Evolutionary conservation across 352 stramenopile genomes (phyloP), one percentile per base, ranked within the genome.

Genomic region (Phytophthora pluvialis): DNA sequence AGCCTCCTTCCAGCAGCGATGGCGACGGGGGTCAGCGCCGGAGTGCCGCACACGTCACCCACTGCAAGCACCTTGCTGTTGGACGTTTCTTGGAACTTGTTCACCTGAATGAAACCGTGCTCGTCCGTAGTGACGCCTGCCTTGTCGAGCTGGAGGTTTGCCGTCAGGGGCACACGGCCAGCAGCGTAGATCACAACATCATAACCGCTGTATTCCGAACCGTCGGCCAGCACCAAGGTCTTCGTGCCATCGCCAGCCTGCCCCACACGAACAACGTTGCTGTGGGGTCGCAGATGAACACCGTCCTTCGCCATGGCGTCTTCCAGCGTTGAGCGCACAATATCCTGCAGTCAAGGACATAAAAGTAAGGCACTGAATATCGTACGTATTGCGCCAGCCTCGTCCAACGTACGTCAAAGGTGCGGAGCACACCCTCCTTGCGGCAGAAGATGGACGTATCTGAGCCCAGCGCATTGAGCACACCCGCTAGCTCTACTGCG

Each of bases 401-500:
- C 28, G 35, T 26, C 4, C 6, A 16, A 76, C 77, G 31, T 72
- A 89, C 78, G 72, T 98, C 93, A 70, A 98, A 98, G 11, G 77
- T 78, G 43, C 92, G 83, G 6, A 98, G 78, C 11, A 97, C 89
- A 26, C 81, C 70, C 26, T 96, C 80, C n/a, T 88, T 78, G 33
- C 94, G 88, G 60, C 89, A 97, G 54, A 98, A 94, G 38, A 98
- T 72, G 5, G 81, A 93, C 25, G 95, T 97, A 44, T 99, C 89
- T 1, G 81, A 88, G 8, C 96, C 95, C 4, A 99, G 72, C n/a
- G 72, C 83, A 51, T 98, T 90, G 16, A 99, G 86, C 16, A 99
- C 93, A 33, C 97, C 94, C 4, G 97, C 97, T 13, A 99, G 73
- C 81, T 99, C 97, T 3, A 99, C 94, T 25, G 95, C 97, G 74